These are phyloP conservation scores for Beauveria scarabaeidicola DNA, from an alignment of 2,329 filamentous ascomycete genomes.

Conservation along the genomic window DNA sequence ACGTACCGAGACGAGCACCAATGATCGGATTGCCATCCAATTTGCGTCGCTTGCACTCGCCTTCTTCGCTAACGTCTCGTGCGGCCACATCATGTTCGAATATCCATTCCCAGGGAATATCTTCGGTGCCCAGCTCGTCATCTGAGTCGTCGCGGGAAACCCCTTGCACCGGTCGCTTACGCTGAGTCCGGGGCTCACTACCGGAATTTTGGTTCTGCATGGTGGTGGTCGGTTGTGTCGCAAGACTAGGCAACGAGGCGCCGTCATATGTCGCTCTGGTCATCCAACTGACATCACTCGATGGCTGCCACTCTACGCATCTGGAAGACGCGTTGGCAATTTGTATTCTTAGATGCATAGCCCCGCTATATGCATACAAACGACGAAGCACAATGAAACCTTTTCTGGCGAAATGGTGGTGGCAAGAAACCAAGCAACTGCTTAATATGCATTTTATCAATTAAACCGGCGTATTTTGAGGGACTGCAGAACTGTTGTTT, in stretches of 20 bases:
- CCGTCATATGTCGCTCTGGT: not conserved
- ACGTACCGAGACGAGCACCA: conserved; percentile 73
- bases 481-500: not conserved
- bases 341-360: conserved; percentile 6
- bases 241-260: not conserved
- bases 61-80: conserved; percentile 17
- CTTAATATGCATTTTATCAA: not conserved
- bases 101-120: conserved; percentile 72
- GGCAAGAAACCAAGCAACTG: not conserved
- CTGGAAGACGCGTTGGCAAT: conserved; percentile 12
- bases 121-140: conserved; percentile 70
- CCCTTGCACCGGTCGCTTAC: not conserved
- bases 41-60: conserved; percentile 29
- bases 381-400: not conserved
- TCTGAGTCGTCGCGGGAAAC: conserved; percentile 46
- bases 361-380: conserved; percentile 9
- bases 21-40: conserved; percentile 48
- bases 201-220: not conserved
- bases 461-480: not conserved
- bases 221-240: not conserved
- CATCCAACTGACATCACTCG: not conserved
- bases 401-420: too few relatives aligned
- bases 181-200: not conserved
- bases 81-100: conserved; percentile 40
- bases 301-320: conserved; percentile 12